Evolutionary conservation across 1,284 basidiomycete species (phyloP), one percentile per base, ranked within the genome.

Genomic region (Heterobasidion annosum): DNA sequence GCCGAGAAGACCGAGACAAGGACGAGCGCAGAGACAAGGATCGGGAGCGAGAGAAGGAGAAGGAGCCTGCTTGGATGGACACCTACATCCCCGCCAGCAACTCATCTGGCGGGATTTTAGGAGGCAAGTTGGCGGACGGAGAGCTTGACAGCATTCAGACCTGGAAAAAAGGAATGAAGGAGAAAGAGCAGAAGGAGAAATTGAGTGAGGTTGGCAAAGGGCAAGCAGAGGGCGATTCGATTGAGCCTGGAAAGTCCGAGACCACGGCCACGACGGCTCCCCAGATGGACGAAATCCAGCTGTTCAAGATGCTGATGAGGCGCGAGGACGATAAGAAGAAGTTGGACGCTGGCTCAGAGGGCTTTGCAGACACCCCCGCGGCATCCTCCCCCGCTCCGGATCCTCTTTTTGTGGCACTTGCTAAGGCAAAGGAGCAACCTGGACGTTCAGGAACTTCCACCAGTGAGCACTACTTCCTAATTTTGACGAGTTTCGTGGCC

Each of bases 31-130:
- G 37, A n/a, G 37, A 40, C 10, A 59, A 64, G 40, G 67, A 67
- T 50, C 70, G 73, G 48, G 80, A 82, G 49, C 70, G 76, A 59
- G 82, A 84, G 62, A 82, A 78, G 64, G 88, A 89, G 71, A 91
- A 85, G 62, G 88, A 92, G 64, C 91, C 91, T 18, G 91, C 91
- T 15, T 93, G 91, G 91, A 92, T 93, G 88, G 89, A 91, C 59
- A 84, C 88, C n/a, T 91, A 91, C 63, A 77, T 88, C 58, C 83
- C 87, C 2, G 73, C 69, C 46, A 74, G 75, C 44, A 65, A 77
- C n/a, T 72, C 71, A 4, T 8, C 12, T 44, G 70, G 72, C 54
- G 85, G 82, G 12, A 83, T 88, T 54, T 71, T 87, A 53, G 85
- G 86, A 15, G 80, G 78, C 5, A 77, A 79, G 57, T 70, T 71